Conservation (phyloP, 1,284 basidiomycete genomes). For the Bondarzewia mesenterica region DNA sequence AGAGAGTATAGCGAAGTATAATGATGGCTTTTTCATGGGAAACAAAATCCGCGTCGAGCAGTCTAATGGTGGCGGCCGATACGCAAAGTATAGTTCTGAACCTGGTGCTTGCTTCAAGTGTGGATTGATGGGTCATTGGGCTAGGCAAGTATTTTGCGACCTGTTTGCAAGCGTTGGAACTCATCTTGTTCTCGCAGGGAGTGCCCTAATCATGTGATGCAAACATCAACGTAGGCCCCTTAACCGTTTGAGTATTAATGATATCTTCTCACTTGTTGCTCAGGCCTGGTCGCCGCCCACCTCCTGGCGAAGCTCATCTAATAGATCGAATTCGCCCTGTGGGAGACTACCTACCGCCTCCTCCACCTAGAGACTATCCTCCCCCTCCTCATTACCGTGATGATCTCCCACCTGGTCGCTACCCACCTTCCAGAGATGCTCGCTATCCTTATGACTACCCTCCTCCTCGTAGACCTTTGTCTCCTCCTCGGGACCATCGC, state of each 20-base stretch:
- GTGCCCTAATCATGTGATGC: conserved; percentile 53
- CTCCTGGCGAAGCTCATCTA: conserved; percentile 37
- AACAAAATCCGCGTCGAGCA: conserved; percentile 81
- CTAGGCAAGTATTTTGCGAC: conserved; percentile 43
- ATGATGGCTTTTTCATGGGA: conserved; percentile 83
- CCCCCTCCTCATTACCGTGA: conserved; percentile 41
- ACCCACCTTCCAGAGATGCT: conserved; percentile 35
- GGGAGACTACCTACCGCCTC: conserved; percentile 36
- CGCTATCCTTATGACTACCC: conserved; percentile 49
- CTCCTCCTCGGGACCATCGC: conserved; percentile 59
- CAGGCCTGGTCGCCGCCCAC: conserved; percentile 10
- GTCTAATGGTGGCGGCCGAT: conserved; percentile 73
- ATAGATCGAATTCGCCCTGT: conserved; percentile 46
- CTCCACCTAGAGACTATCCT: conserved; percentile 34
- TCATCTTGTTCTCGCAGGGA: conserved; percentile 38
- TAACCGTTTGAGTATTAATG: conserved; percentile 3
- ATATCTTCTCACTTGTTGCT: conserved; percentile 11
- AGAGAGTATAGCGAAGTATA: conserved; percentile 76
- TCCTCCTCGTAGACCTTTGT: conserved; percentile 42
- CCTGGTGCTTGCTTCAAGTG: conserved; percentile 83
- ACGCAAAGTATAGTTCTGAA: conserved; percentile 68
- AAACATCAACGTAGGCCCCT: conserved; percentile 21
- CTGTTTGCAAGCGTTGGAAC: conserved; percentile 3
- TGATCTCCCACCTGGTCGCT: conserved; percentile 40
- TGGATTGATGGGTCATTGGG: conserved; percentile 78